These are phyloP conservation scores for Isabelozyma rhagii DNA, from an alignment of 805 yeast species.

Conservation along the genomic window DNA sequence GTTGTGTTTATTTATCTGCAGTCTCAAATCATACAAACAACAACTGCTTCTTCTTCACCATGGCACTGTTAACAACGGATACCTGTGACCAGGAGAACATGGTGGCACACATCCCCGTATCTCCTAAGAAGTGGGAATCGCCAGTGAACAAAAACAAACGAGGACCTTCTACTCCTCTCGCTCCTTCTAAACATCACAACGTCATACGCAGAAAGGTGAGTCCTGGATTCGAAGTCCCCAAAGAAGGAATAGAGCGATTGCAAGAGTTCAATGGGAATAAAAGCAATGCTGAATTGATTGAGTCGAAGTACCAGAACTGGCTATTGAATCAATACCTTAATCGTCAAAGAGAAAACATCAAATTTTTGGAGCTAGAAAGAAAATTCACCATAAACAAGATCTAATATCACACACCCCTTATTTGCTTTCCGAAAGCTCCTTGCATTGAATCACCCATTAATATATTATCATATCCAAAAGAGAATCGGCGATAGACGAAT, in stretches of 20 bases:
- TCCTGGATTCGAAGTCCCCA: conserved; percentile 4
- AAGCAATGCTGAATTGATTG: conserved; percentile 13
- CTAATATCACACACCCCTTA: too few relatives aligned
- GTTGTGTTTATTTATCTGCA: background rate
- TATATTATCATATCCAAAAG: too few relatives aligned
- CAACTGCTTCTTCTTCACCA: background rate
- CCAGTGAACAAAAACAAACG: conserved; percentile 15
- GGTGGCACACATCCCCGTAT: background rate
- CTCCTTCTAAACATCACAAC: conserved; percentile 22
- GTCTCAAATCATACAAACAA: background rate
- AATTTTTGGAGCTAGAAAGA: conserved; percentile 31
- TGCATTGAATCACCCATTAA: too few relatives aligned
- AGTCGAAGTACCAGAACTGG: conserved; percentile 31
- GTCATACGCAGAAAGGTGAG: conserved; percentile 14
- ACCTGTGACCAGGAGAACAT: background rate
- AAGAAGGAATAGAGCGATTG: background rate
- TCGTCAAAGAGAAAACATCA: conserved; percentile 18
- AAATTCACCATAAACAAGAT: conserved; percentile 6
- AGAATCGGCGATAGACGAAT: too few relatives aligned
- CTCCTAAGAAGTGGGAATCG: conserved; percentile 1
- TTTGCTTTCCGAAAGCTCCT: too few relatives aligned
- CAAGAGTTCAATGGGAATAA: conserved; percentile 1
- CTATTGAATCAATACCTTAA: conserved; percentile 18
- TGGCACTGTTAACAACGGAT: background rate
- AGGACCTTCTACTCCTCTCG: conserved; percentile 35